A percentile compares a stretch with the other conserved stretches of the same genome.
phyloP scores from a whole-genome alignment of 352 stramenopile species.

The Elongisporangium anandrum region DNA sequence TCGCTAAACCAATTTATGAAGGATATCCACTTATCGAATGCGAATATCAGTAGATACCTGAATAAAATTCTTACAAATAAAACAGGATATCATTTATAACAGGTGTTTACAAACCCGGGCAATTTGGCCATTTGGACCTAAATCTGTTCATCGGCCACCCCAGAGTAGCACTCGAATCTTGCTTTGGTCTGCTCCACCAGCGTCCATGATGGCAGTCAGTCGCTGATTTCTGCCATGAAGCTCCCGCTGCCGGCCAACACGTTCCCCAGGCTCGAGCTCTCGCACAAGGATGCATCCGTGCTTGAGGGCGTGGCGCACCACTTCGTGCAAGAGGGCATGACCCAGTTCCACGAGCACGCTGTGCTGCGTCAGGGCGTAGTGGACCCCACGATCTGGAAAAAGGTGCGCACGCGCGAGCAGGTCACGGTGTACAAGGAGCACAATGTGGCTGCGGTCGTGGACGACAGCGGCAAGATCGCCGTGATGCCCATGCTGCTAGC shows the following conservation, averaged over 20 bases:
- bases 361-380: slow-evolving; percentile 25
- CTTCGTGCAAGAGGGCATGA: slow-evolving; percentile 4
- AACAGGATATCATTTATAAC: neutral
- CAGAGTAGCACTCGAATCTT: neutral
- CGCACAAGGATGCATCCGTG: slow-evolving; percentile 5
- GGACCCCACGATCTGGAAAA: slow-evolving; percentile 28
- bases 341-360: slow-evolving; percentile 29
- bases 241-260: slow-evolving; percentile 39
- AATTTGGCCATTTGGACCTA: too few species aligned
- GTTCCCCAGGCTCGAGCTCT: slow-evolving; percentile 42
- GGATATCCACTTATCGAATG: neutral
- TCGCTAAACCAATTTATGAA: neutral
- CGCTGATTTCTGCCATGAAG: slow-evolving; percentile 28
- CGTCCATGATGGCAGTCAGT: neutral
- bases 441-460: neutral
- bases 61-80: too few species aligned
- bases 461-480: slow-evolving; percentile 4
- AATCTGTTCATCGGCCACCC: neutral
- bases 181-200: neutral
- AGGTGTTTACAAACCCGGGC: neutral
- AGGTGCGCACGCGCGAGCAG: slow-evolving; percentile 24
- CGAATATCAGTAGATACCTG: too few species aligned
- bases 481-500: slow-evolving; percentile 14
- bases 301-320: slow-evolving; percentile 8
- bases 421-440: slow-evolving; percentile 27